Evolutionary conservation across 2,329 filamentous ascomycete genomes (phyloP).

Genomic region (Penicillium glabrum): DNA sequence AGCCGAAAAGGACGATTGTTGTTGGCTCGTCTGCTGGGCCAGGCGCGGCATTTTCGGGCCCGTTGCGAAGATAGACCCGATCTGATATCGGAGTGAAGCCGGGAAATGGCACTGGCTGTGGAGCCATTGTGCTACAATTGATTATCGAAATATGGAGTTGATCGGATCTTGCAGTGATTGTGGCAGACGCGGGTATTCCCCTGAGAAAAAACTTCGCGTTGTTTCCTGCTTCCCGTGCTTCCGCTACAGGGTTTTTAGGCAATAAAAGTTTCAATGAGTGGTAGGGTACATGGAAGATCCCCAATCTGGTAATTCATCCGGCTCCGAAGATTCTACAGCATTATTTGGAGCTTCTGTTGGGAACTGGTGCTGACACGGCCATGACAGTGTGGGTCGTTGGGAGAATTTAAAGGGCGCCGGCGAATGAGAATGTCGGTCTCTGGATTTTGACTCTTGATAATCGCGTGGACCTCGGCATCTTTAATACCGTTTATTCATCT

Average conservation of each 20-base stretch:
- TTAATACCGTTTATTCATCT: not conserved
- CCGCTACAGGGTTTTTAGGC: not conserved
- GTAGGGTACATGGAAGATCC: not conserved
- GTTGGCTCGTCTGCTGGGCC: conserved; percentile 32
- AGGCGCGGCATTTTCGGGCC: conserved; percentile 14
- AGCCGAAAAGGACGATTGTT: conserved; percentile 52
- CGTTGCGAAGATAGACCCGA: conserved; percentile 48
- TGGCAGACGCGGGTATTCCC: not conserved
- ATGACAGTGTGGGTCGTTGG: not conserved
- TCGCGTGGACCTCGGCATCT: not conserved
- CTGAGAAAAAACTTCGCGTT: not conserved
- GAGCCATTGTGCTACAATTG: conserved; percentile 13
- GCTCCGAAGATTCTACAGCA: not conserved
- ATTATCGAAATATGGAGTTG: not conserved
- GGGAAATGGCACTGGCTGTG: conserved; percentile 30
- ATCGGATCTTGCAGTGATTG: not conserved
- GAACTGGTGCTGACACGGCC: not conserved
- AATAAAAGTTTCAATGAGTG: not conserved
- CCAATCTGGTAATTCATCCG: not conserved
- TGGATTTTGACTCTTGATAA: not conserved
- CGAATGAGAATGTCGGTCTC: not conserved
- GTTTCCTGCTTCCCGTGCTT: not conserved
- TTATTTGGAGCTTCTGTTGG: not conserved
- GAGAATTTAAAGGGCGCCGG: not conserved
- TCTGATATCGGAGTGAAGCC: conserved; percentile 51